Evolutionary conservation across 176 grass and related monocot species (phyloP), one percentile per base, ranked within the genome.

Genomic region (Oryza longistaminata): DNA sequence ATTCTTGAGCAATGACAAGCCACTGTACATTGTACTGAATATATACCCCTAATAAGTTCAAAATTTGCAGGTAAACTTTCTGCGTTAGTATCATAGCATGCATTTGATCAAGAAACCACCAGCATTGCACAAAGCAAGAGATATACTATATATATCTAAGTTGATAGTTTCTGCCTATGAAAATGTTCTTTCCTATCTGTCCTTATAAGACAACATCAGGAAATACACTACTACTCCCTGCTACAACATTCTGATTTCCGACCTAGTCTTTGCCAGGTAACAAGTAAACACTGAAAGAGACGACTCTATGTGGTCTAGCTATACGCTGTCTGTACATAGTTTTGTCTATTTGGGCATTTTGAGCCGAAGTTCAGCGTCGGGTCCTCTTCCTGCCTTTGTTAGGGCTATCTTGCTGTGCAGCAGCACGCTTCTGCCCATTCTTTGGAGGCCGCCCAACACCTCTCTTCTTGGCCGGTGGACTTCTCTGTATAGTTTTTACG

Each of bases 391-490:
- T 73, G 7, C 82, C 85, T 64, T 76, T 90, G 71, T 66, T 81
- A 33, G 71, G 70, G 35, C 66, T 80, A 39, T 83, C 88, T 75
- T 93, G 74, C 49, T 39, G 82, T 45, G 21, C 73, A 22, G 31
- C 83, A 12, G 74, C 65, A 44, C 68, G 82, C 77, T 71, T 88
- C 73, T 90, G 85, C 12, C 81, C 87, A 50, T 64, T 68, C 88
- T 90, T 93, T 15, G 85, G 81, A 60, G 91, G 88, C 17, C 81
- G 78, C 7, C 88, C 91, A 0, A 90, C 85, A 37, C 88, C 88
- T 85, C 85, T 82, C 78, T 85, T 93, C 66, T 88, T 88, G 31
- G 9, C 43, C 3, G 67, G 86, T 11, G 74, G 71, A 37, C 39
- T 74, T 84, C 68, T 84, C 64, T 24, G 46, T 6, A 10, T 29